Evolutionary conservation across 352 stramenopile species (phyloP).

Genomic region (Thraustochytrium sp.): DNA sequence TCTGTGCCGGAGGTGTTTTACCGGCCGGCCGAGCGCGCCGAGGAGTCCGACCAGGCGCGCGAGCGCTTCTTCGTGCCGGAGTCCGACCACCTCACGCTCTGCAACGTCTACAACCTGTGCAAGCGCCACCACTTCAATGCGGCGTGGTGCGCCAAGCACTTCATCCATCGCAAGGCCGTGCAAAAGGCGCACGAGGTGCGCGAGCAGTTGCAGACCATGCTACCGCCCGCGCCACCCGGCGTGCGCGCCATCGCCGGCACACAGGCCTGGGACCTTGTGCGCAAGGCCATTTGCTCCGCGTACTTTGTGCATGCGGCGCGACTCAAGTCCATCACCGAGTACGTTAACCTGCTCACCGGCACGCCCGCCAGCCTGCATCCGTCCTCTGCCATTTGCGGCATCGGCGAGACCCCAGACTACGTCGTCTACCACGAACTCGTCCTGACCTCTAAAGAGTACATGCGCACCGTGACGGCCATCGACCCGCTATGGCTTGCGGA

Average conservation of each 20-base stretch:
- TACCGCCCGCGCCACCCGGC: conserved; percentile 70
- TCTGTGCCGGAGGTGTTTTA: conserved; percentile 75
- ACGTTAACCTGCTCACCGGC: conserved; percentile 98
- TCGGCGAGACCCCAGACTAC: conserved; percentile 98
- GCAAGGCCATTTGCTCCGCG: conserved; percentile 96
- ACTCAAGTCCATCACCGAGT: conserved; percentile 98
- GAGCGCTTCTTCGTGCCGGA: conserved; percentile 99
- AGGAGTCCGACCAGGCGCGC: conserved; percentile 91
- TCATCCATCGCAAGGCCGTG: conserved; percentile 87
- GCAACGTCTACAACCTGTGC: conserved; percentile 87
- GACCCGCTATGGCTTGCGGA: conserved; percentile 98
- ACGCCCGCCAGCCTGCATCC: conserved; percentile 95
- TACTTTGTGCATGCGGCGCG: conserved; percentile 99
- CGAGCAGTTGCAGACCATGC: conserved; percentile 94
- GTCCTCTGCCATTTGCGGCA: conserved; percentile 90
- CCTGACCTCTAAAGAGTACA: conserved; percentile 97
- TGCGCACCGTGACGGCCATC: conserved; percentile 95
- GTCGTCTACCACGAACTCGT: conserved; percentile 99
- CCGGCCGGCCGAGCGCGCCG: conserved; percentile 68
- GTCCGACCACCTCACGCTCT: conserved; percentile 91
- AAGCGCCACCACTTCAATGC: conserved; percentile 89
- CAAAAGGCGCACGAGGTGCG: conserved; percentile 79
- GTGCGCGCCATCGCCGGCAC: not conserved
- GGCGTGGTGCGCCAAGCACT: conserved; percentile 89
- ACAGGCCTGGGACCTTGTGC: conserved; percentile 79